phyloP scores from a whole-genome alignment of 306 rosid species.

The Medicago lupulina region DNA sequence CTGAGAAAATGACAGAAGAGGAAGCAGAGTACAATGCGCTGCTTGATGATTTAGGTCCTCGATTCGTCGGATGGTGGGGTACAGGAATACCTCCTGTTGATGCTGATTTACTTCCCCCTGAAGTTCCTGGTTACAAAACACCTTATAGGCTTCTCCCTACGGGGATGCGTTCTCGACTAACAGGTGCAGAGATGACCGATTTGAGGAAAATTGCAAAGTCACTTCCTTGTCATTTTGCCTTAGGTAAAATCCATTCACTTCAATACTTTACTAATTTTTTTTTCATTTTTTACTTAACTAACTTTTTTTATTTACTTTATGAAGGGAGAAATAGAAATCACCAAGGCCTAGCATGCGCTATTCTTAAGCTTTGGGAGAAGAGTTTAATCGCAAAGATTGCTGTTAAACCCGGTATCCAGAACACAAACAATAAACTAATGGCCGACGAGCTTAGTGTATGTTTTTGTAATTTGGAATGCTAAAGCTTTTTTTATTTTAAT shows the following conservation, averaged over 20 bases:
- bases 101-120: slow-evolving; percentile 88
- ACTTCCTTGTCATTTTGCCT: slow-evolving; percentile 95
- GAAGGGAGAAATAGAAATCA: slow-evolving; percentile 96
- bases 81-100: slow-evolving; percentile 93
- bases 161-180: slow-evolving; percentile 88
- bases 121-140: slow-evolving; percentile 84
- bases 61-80: slow-evolving; percentile 98
- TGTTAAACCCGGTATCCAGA: slow-evolving; percentile 96
- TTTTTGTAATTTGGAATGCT: slow-evolving; percentile 36
- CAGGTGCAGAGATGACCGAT: slow-evolving; percentile 91
- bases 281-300: slow-evolving; percentile 35
- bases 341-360: slow-evolving; percentile 91
- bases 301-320: slow-evolving; percentile 33
- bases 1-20: slow-evolving; percentile 65
- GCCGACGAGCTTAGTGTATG: slow-evolving; percentile 86
- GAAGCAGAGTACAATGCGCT: slow-evolving; percentile 81
- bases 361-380: slow-evolving; percentile 92
- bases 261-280: slow-evolving; percentile 27
- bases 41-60: slow-evolving; percentile 91
- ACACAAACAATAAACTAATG: slow-evolving; percentile 95
- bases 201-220: slow-evolving; percentile 78
- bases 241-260: slow-evolving; percentile 57
- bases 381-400: slow-evolving; percentile 90
- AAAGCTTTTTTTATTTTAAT: not conserved
- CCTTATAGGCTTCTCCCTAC: slow-evolving; percentile 96